Evolutionary conservation across 768 basidiomycete species (phyloP).

Genomic region (Macrolepiota albuminosa): DNA sequence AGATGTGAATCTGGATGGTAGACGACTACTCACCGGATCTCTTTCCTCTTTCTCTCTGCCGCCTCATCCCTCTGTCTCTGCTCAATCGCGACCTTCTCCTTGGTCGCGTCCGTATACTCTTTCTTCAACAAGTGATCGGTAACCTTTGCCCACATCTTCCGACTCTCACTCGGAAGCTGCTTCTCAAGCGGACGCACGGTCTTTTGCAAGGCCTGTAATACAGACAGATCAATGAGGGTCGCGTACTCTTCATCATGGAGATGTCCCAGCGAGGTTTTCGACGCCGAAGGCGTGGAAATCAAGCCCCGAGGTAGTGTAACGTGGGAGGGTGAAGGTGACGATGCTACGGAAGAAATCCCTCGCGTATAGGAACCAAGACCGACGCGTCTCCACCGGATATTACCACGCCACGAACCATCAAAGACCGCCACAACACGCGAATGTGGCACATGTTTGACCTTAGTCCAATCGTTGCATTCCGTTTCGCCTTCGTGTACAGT

Average conservation of each 20-base stretch:
- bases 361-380: slow-evolving; percentile 39
- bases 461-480: slow-evolving; percentile 69
- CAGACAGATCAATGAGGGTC: slow-evolving; percentile 72
- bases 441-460: slow-evolving; percentile 86
- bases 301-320: slow-evolving; percentile 32
- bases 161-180: slow-evolving; percentile 78
- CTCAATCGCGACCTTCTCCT: slow-evolving; percentile 87
- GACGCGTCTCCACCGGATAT: slow-evolving; percentile 73
- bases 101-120: slow-evolving; percentile 89
- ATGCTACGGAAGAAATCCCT: slow-evolving; percentile 35
- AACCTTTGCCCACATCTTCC: slow-evolving; percentile 84
- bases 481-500: slow-evolving; percentile 63
- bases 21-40: slow-evolving; percentile 57
- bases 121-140: slow-evolving; percentile 72
- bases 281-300: slow-evolving; percentile 33
- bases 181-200: slow-evolving; percentile 73
- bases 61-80: slow-evolving; percentile 90
- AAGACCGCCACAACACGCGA: slow-evolving; percentile 73
- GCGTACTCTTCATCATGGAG: slow-evolving; percentile 50
- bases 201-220: slow-evolving; percentile 75
- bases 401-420: slow-evolving; percentile 85
- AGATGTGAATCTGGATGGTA: neutral
- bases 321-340: slow-evolving; percentile 46
- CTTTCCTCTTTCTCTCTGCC: slow-evolving; percentile 79
- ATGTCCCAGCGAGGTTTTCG: slow-evolving; percentile 38